These are phyloP conservation scores for Fusarium buxicola DNA, from an alignment of 2,329 filamentous ascomycete genomes.

Conservation along the genomic window DNA sequence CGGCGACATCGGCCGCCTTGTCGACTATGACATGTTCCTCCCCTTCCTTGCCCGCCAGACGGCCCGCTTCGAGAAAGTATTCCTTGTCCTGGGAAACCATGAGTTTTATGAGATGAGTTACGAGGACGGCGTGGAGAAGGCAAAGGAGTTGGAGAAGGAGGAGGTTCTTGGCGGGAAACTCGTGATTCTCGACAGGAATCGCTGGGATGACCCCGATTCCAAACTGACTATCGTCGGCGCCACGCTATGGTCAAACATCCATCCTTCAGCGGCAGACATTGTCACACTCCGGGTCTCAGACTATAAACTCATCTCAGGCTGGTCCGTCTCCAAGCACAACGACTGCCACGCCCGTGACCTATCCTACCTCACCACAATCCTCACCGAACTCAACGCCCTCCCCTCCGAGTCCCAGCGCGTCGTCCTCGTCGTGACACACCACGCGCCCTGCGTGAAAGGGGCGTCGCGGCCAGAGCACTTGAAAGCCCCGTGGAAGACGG, in stretches of 20 bases:
- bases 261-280: slow-evolving; percentile 50
- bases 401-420: slow-evolving; percentile 24
- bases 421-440: slow-evolving; percentile 67
- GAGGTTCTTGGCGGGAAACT: slow-evolving; percentile 52
- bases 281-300: slow-evolving; percentile 63
- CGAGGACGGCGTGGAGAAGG: slow-evolving; percentile 52
- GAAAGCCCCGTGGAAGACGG: slow-evolving; percentile 59
- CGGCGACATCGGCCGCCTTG: slow-evolving; percentile 63
- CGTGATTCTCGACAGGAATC: slow-evolving; percentile 57
- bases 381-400: slow-evolving; percentile 43
- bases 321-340: slow-evolving; percentile 64
- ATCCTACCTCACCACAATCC: slow-evolving; percentile 60
- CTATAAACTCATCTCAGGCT: slow-evolving; percentile 64
- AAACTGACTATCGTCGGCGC: slow-evolving; percentile 66
- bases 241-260: slow-evolving; percentile 67
- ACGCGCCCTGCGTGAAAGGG: slow-evolving; percentile 63
- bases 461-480: slow-evolving; percentile 63
- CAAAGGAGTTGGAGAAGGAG: slow-evolving; percentile 54
- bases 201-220: slow-evolving; percentile 55
- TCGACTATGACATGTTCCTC: slow-evolving; percentile 59
- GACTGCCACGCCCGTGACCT: slow-evolving; percentile 59
- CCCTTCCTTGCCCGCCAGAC: slow-evolving; percentile 57
- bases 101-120: slow-evolving; percentile 63
- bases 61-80: slow-evolving; percentile 56
- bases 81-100: slow-evolving; percentile 65